Evolutionary conservation across 441 rosid genomes (phyloP).

Genomic region (Erodium trifolium): DNA sequence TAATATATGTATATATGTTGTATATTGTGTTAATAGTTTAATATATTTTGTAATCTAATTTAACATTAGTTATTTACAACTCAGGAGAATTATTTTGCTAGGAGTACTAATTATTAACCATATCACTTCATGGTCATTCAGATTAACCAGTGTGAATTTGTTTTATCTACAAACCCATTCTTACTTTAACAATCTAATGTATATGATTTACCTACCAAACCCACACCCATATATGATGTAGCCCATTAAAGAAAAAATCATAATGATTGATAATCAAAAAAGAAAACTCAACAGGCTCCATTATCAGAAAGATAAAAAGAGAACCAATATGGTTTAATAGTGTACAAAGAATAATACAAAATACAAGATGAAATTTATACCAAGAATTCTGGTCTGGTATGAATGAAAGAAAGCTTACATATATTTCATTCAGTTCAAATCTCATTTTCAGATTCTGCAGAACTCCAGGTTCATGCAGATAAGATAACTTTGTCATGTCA

Average conservation of each 20-base stretch:
- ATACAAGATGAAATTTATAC: not conserved
- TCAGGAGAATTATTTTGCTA: not conserved
- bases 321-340: not conserved
- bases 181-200: conserved; percentile 1
- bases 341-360: not conserved
- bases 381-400: not conserved
- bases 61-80: not conserved
- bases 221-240: not conserved
- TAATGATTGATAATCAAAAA: not conserved
- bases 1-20: conserved; percentile 1
- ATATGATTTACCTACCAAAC: not conserved
- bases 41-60: not conserved
- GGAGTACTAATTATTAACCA: conserved; percentile 1
- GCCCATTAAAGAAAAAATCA: not conserved
- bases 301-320: not conserved
- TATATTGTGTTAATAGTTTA: not conserved
- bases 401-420: conserved; percentile 40
- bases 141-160: not conserved
- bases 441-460: conserved; percentile 69
- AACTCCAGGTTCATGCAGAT: conserved; percentile 96
- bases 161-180: conserved; percentile 3
- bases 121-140: not conserved
- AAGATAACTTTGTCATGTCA: conserved; percentile 97
- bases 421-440: conserved; percentile 94
- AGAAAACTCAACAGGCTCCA: not conserved